Evolutionary conservation across 768 basidiomycete genomes (phyloP).

Genomic region (Porphyrellus cyaneotinctus): DNA sequence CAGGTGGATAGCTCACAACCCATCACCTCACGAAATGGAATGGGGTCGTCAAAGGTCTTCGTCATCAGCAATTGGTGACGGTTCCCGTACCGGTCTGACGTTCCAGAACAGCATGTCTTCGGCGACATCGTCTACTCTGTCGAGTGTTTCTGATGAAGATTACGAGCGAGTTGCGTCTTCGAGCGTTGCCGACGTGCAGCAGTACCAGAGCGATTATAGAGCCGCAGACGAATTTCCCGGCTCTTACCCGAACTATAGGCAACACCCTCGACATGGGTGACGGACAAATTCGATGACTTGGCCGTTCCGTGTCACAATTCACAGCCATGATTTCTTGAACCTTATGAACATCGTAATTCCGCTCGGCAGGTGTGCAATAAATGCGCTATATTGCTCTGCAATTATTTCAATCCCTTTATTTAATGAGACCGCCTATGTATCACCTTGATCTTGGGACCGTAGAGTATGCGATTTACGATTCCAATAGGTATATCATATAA

Average conservation of each 20-base stretch:
- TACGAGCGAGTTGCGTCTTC: conserved; percentile 36
- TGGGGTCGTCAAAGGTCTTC: conserved; percentile 22
- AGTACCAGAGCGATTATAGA: conserved; percentile 28
- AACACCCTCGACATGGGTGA: not conserved
- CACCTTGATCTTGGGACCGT: conserved; percentile 31
- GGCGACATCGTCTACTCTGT: conserved; percentile 32
- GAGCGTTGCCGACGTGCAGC: conserved; percentile 26
- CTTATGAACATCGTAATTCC: conserved; percentile 14
- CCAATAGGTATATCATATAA: conserved; percentile 82
- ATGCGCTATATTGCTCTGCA: conserved; percentile 2
- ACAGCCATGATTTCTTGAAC: conserved; percentile 12
- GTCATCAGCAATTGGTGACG: conserved; percentile 10
- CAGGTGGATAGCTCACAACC: conserved; percentile 41
- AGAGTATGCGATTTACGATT: conserved; percentile 72
- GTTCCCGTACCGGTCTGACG: conserved; percentile 29
- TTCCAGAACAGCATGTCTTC: conserved; percentile 37
- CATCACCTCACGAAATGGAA: conserved; percentile 27
- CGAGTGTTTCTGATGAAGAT: conserved; percentile 28
- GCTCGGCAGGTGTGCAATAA: conserved; percentile 1
- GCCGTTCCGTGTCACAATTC: not conserved
- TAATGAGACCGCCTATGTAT: conserved; percentile 12
- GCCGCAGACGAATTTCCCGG: conserved; percentile 11
- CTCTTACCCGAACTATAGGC: conserved; percentile 11
- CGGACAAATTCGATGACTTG: not conserved
- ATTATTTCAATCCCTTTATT: conserved; percentile 17